phyloP scores from a whole-genome alignment of 345 rosid genomes.

The Limnanthes douglasii region DNA sequence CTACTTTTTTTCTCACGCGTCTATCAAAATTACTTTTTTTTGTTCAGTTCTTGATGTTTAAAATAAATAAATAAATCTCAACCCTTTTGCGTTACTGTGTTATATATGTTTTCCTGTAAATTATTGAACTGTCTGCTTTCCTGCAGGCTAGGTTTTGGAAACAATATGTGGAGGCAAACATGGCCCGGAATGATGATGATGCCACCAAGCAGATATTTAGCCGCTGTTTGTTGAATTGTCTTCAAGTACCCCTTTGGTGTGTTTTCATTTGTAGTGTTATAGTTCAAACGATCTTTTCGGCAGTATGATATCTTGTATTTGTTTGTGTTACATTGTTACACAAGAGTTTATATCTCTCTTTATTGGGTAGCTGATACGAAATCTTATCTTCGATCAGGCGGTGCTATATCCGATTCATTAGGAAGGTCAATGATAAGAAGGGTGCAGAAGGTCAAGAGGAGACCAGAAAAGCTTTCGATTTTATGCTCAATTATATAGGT shows the following conservation, averaged over 20 bases:
- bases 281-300: not conserved
- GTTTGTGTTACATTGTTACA: not conserved
- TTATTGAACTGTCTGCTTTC: constrained; percentile 7
- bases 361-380: constrained; percentile 1
- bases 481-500: constrained; percentile 87
- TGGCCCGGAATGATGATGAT: constrained; percentile 75
- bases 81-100: not conserved
- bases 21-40: constrained; percentile 1
- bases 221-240: constrained; percentile 81
- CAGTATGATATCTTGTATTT: not conserved
- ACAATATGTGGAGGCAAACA: constrained; percentile 88
- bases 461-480: constrained; percentile 82
- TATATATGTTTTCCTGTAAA: no score
- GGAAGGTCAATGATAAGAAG: constrained; percentile 84
- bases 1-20: no score
- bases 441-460: constrained; percentile 87
- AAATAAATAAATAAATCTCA: not conserved
- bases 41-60: not conserved
- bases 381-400: constrained; percentile 31
- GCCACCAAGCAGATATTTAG: constrained; percentile 91
- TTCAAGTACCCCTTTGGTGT: constrained; percentile 93
- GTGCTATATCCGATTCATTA: constrained; percentile 85
- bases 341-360: not conserved
- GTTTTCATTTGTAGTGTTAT: not conserved
- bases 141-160: constrained; percentile 87